phyloP scores from a whole-genome alignment of 768 basidiomycete species.

The Xanthoconium stramineum region DNA sequence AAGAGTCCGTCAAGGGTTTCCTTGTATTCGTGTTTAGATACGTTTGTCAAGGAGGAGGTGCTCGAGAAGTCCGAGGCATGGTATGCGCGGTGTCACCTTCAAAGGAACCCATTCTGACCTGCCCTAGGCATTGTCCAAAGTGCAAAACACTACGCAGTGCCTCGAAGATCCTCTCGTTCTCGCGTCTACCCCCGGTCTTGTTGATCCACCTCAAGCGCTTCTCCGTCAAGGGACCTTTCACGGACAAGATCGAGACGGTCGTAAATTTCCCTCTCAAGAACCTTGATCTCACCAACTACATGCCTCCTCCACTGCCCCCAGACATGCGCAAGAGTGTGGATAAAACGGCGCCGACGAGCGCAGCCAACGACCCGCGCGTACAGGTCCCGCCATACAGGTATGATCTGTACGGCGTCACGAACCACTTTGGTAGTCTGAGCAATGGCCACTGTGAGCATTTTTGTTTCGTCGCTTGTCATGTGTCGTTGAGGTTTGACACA shows the following conservation, averaged over 20 bases:
- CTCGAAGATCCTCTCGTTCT: constrained; percentile 82
- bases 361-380: constrained; percentile 67
- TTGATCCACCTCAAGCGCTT: constrained; percentile 92
- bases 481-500: background rate
- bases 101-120: background rate
- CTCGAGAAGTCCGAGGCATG: constrained; percentile 94
- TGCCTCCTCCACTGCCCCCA: constrained; percentile 77
- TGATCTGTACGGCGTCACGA: constrained; percentile 93
- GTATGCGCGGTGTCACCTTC: constrained; percentile 41
- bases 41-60: constrained; percentile 86
- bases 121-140: constrained; percentile 85
- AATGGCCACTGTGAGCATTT: constrained; percentile 87
- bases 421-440: constrained; percentile 91
- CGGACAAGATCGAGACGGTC: constrained; percentile 93
- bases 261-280: constrained; percentile 81
- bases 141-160: constrained; percentile 89
- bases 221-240: constrained; percentile 86
- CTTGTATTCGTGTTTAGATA: constrained; percentile 79
- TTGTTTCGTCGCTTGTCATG: background rate
- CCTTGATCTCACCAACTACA: constrained; percentile 71
- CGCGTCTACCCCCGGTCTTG: constrained; percentile 89
- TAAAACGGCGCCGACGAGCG: constrained; percentile 28
- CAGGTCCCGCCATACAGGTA: constrained; percentile 90
- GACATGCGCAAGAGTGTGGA: constrained; percentile 52
- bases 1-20: constrained; percentile 57